A percentile compares a stretch with the other conserved stretches of the same genome.
phyloP scores from a whole-genome alignment of 495 filamentous ascomycete genomes.

The Darksidea phi region DNA sequence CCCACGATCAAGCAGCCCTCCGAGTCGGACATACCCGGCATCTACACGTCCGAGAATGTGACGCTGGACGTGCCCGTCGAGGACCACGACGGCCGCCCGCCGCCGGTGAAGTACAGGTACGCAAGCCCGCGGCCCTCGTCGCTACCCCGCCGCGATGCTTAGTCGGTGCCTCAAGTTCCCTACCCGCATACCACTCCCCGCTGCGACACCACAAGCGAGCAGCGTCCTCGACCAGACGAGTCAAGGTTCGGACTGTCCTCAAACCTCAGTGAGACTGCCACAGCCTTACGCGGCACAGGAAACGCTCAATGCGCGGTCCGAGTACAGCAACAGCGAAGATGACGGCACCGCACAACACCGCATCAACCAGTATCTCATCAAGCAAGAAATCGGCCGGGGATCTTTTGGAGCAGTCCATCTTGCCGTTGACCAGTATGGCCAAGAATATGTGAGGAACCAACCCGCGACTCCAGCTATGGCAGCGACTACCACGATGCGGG shows the following conservation, averaged over 20 bases:
- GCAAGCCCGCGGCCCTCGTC: neutral
- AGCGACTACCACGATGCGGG: slow-evolving; percentile 18
- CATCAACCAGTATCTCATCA: slow-evolving; percentile 93
- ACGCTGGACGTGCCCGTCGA: slow-evolving; percentile 38
- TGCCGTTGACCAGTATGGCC: slow-evolving; percentile 84
- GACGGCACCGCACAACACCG: slow-evolving; percentile 75
- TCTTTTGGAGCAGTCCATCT: slow-evolving; percentile 95
- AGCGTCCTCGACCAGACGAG: slow-evolving; percentile 40
- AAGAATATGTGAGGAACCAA: slow-evolving; percentile 76
- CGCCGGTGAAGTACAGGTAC: slow-evolving; percentile 43
- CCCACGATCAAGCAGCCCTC: slow-evolving; percentile 15
- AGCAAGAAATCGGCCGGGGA: slow-evolving; percentile 91
- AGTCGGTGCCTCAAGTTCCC: slow-evolving; percentile 33
- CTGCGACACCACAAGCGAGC: slow-evolving; percentile 44
- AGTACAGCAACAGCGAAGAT: slow-evolving; percentile 81
- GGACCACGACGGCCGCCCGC: slow-evolving; percentile 29
- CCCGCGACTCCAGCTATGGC: slow-evolving; percentile 7
- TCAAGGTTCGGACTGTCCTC: slow-evolving; percentile 47
- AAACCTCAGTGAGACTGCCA: slow-evolving; percentile 14
- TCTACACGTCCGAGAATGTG: slow-evolving; percentile 35
- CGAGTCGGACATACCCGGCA: slow-evolving; percentile 16
- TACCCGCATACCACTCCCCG: slow-evolving; percentile 44
- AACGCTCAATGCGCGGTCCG: slow-evolving; percentile 84
- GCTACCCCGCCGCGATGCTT: slow-evolving; percentile 4
- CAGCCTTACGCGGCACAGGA: slow-evolving; percentile 53